phyloP scores from a whole-genome alignment of 768 basidiomycete genomes.

The Naganishia vishniacii region DNA sequence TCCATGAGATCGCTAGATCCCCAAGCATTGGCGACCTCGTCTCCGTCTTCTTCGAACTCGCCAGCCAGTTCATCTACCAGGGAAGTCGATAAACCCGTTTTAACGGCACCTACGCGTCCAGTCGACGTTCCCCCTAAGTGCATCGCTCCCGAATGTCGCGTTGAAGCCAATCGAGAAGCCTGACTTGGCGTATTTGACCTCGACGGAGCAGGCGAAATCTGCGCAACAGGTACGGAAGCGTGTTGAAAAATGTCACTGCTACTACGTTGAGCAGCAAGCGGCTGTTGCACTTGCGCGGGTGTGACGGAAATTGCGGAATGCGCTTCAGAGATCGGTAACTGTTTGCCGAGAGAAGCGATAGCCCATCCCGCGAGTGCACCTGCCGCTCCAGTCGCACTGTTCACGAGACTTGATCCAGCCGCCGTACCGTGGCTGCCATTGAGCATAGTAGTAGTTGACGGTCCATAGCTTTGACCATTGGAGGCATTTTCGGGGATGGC shows the following conservation, averaged over 20 bases:
- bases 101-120: background rate
- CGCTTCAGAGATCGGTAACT: slow-evolving; percentile 66
- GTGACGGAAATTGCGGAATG: slow-evolving; percentile 60
- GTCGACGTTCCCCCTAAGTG: slow-evolving; percentile 62
- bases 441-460: slow-evolving; percentile 45
- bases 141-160: slow-evolving; percentile 55
- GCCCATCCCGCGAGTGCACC: slow-evolving; percentile 93
- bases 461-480: slow-evolving; percentile 31
- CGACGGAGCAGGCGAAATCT: slow-evolving; percentile 23
- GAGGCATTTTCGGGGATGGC: slow-evolving; percentile 46
- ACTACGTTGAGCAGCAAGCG: background rate
- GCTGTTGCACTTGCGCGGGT: slow-evolving; percentile 35
- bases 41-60: slow-evolving; percentile 50
- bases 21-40: slow-evolving; percentile 62
- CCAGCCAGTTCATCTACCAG: slow-evolving; percentile 53
- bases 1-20: slow-evolving; percentile 81
- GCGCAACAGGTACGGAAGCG: slow-evolving; percentile 19
- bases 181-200: slow-evolving; percentile 26
- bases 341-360: slow-evolving; percentile 79
- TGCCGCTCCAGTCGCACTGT: slow-evolving; percentile 83
- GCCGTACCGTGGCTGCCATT: slow-evolving; percentile 30
- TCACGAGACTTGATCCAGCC: slow-evolving; percentile 55
- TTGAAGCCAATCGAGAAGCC: slow-evolving; percentile 7
- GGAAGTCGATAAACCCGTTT: slow-evolving; percentile 30
- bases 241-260: slow-evolving; percentile 3